These are phyloP conservation scores for Nidula microcarpa DNA, from an alignment of 768 basidiomycete genomes.

Conservation along the genomic window DNA sequence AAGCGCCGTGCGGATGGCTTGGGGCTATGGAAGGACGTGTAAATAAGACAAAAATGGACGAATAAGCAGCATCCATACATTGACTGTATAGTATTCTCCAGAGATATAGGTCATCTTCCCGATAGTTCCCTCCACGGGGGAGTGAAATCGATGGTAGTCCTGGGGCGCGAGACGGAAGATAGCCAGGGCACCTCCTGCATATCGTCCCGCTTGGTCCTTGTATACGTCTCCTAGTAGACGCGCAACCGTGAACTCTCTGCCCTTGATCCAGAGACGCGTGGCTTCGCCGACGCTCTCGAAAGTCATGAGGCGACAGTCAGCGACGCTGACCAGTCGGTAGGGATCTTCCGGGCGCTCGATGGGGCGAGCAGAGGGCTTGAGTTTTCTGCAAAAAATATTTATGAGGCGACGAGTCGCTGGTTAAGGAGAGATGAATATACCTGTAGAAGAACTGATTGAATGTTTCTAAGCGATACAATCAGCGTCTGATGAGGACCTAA, in stretches of 20 bases:
- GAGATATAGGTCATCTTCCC: slow-evolving; percentile 80
- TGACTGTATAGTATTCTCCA: slow-evolving; percentile 97
- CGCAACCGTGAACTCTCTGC: slow-evolving; percentile 83
- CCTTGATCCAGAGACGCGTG: slow-evolving; percentile 94
- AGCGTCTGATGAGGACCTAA: background rate
- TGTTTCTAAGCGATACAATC: slow-evolving; percentile 49
- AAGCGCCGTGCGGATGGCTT: slow-evolving; percentile 86
- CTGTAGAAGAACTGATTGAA: slow-evolving; percentile 94
- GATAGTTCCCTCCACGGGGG: slow-evolving; percentile 80
- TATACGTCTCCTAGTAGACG: slow-evolving; percentile 80
- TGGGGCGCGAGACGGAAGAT: slow-evolving; percentile 93
- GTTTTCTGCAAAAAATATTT: slow-evolving; percentile 51
- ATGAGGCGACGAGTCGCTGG: slow-evolving; percentile 1
- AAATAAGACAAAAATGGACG: background rate
- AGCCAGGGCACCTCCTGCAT: slow-evolving; percentile 75
- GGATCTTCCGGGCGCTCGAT: slow-evolving; percentile 72
- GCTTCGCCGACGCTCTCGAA: slow-evolving; percentile 87
- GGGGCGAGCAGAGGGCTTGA: slow-evolving; percentile 80
- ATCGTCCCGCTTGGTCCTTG: slow-evolving; percentile 64
- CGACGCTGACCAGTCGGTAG: slow-evolving; percentile 77
- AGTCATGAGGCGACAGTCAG: slow-evolving; percentile 95
- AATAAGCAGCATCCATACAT: slow-evolving; percentile 42
- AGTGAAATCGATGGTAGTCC: slow-evolving; percentile 95
- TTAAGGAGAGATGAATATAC: slow-evolving; percentile 19
- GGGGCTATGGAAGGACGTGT: slow-evolving; percentile 48